Base-by-base conservation (phyloP, 208 protist genomes). In the Novymonas esmeraldas region DNA sequence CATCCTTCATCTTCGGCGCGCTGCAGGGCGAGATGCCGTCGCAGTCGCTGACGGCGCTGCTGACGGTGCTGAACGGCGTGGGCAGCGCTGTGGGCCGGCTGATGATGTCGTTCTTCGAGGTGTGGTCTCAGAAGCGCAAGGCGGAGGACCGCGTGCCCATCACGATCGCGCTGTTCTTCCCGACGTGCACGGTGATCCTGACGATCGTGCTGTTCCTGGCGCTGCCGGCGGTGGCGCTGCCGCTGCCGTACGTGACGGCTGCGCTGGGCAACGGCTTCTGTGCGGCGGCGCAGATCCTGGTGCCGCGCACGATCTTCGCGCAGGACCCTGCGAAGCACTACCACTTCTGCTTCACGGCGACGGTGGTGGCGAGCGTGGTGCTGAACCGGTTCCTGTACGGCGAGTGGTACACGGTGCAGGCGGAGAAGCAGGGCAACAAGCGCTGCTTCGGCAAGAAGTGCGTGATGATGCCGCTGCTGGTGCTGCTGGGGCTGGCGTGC, bases 251-350 rank as follows among this genome's bases (percentile, higher is more conserved):
- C 58, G 72, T 87, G 16, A 63, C 82, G 6, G 72, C 81, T 13
- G 76, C 86, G 9, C 31, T 92, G 1, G 82, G 75, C 18, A 87
- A 85, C 76, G 87, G 87, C 26, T 89, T 82, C 64, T 50, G 54
- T 2, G 82, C 83, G 3, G 80, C 78, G 6, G 70, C 70, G n/a
- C 57, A 70, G 28, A 76, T 87, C 34, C 73, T 93, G 39, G 78
- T 89, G 26, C 57, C 78, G 18, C 87, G 87, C 38, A 85, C 81
- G 26, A 82, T 90, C 42, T 93, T 75, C 78, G 78, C 76, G 11
- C 76, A 82, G 56, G 82, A 90, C 67, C 55, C 82, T 6, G 88
- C 77, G 16, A 87, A 87, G 79, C 84, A 90, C 68, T 94, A 91
- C 72, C 78, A 89, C 64, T 85, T 86, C 66, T 78, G 68, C 54